Percentiles rank a stretch among this genome's conserved stretches.
Conservation (phyloP, 139 green algal genomes). For the Astrephomene gubernaculifera region DNA sequence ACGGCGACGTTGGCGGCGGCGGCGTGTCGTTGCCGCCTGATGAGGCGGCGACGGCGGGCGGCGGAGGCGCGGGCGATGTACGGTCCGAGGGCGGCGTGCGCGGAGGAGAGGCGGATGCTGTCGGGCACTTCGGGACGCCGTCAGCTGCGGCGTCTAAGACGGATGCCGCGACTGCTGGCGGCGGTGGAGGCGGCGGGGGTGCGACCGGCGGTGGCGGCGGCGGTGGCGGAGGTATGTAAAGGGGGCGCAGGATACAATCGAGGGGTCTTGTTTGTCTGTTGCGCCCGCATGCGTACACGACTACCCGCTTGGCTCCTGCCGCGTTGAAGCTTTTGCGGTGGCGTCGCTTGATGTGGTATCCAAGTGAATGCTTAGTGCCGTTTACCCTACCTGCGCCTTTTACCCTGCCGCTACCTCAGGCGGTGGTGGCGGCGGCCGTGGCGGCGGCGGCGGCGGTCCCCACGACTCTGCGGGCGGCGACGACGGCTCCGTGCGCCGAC, state of each 20-base stretch:
- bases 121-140: conserved; percentile 7
- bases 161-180: background rate
- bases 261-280: too few species aligned
- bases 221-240: background rate
- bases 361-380: too few species aligned
- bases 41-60: background rate
- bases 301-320: too few species aligned
- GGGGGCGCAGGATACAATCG: too few species aligned
- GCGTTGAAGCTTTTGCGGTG: too few species aligned
- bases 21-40: background rate
- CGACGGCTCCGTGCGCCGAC: background rate
- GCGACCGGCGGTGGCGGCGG: background rate
- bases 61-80: too few species aligned
- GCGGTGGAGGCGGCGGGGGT: background rate
- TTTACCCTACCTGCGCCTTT: too few species aligned
- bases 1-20: background rate
- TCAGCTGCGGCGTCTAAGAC: background rate
- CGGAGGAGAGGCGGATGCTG: background rate
- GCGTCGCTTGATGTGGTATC: too few species aligned
- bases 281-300: too few species aligned
- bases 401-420: too few species aligned
- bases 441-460: background rate
- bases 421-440: background rate
- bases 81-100: background rate
- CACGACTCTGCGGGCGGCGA: background rate